Percentiles rank a stretch among this genome's conserved stretches.
Evolutionary conservation across 2,329 filamentous ascomycete genomes (phyloP).

Genomic region (Thelonectria discophora): DNA sequence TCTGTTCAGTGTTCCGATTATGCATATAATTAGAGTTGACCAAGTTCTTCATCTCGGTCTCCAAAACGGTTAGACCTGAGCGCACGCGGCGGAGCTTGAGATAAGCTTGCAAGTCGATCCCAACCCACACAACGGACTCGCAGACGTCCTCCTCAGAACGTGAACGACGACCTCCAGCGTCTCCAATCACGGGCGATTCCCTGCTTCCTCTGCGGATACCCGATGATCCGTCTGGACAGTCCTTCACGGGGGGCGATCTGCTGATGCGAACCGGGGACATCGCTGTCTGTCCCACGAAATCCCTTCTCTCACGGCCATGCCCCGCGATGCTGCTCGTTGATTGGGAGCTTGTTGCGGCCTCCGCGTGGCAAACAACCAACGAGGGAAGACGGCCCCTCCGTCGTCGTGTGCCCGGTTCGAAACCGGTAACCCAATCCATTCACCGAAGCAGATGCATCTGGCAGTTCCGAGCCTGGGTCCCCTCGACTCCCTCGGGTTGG

Average conservation of each 20-base stretch:
- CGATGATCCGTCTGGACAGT: too few relatives aligned
- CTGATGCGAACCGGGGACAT: too few relatives aligned
- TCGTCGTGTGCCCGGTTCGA: neutral
- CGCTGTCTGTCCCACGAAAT: neutral
- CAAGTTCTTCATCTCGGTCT: conserved; percentile 3
- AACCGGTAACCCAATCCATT: conserved; percentile 38
- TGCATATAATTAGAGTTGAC: conserved; percentile 22
- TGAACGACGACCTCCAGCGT: neutral
- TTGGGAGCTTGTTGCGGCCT: conserved; percentile 5
- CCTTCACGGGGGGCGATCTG: too few relatives aligned
- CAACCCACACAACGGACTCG: neutral
- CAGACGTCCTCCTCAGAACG: neutral
- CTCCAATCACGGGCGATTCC: neutral
- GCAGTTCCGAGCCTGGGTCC: conserved; percentile 1
- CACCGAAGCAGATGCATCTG: conserved; percentile 31
- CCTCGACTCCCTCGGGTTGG: neutral
- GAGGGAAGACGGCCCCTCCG: neutral
- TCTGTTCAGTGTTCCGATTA: neutral
- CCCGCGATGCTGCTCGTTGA: neutral
- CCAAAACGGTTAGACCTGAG: conserved; percentile 11
- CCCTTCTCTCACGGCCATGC: conserved; percentile 6
- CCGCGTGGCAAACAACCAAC: conserved; percentile 3
- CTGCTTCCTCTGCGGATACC: neutral
- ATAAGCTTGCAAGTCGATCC: conserved; percentile 18
- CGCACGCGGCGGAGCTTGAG: conserved; percentile 9